These are phyloP conservation scores for Candida sonorensis DNA, from an alignment of 805 yeast species.

Conservation along the genomic window DNA sequence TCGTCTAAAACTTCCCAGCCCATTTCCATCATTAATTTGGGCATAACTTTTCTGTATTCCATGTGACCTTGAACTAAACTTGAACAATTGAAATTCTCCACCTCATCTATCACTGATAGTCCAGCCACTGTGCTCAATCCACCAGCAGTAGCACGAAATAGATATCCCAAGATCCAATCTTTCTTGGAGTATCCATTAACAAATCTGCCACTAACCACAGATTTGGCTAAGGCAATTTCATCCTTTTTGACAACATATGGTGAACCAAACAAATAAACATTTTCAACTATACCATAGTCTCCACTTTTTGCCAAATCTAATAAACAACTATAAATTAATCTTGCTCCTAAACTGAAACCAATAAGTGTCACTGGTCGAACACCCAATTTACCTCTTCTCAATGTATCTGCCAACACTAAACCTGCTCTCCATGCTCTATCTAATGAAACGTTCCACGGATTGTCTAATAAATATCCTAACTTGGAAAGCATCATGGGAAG, in stretches of 20 bases:
- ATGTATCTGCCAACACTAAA: conserved; percentile 79
- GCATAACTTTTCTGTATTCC: conserved; percentile 95
- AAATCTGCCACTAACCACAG: conserved; percentile 84
- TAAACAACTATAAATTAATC: conserved; percentile 85
- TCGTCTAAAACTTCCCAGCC: conserved; percentile 84
- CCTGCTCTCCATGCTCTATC: conserved; percentile 99
- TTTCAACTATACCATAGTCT: conserved; percentile 82
- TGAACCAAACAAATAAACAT: conserved; percentile 81
- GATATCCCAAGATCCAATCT: conserved; percentile 94
- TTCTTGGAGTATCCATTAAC: conserved; percentile 86
- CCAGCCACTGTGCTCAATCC: conserved; percentile 92
- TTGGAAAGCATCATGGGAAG: conserved; percentile 89
- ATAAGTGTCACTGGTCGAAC: conserved; percentile 86
- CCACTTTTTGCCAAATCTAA: conserved; percentile 79
- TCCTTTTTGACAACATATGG: conserved; percentile 78
- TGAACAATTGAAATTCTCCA: conserved; percentile 86
- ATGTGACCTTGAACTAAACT: conserved; percentile 88
- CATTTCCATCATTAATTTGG: conserved; percentile 58
- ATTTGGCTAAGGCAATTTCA: conserved; percentile 68
- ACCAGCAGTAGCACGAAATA: conserved; percentile 93
- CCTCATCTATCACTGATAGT: conserved; percentile 64
- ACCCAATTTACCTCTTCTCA: conserved; percentile 82
- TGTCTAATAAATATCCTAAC: conserved; percentile 81
- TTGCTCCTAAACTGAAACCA: conserved; percentile 91
- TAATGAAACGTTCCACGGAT: conserved; percentile 96